Evolutionary conservation across 1,284 basidiomycete species (phyloP).

Genomic region (Heterobasidion parviporum): DNA sequence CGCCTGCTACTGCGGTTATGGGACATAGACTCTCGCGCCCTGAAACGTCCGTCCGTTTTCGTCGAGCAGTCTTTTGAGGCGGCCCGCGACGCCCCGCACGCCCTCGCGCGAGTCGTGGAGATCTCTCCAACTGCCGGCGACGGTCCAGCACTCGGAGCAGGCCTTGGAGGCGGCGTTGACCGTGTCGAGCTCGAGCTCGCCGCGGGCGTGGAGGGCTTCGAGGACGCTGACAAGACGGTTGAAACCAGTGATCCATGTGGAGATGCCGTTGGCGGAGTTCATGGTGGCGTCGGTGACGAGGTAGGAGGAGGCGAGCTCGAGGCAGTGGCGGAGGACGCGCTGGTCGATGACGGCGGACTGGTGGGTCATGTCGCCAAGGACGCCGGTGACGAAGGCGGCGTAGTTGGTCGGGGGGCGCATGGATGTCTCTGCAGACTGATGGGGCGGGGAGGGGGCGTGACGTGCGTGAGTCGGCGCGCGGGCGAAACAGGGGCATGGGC

Average conservation of each 20-base stretch:
- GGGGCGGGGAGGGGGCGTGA: too few relatives aligned
- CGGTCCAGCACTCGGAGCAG: constrained; percentile 77
- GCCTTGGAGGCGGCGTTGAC: constrained; percentile 64
- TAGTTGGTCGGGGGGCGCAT: constrained; percentile 42
- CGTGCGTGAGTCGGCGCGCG: too few relatives aligned
- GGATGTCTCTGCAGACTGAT: background rate
- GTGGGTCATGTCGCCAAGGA: constrained; percentile 43
- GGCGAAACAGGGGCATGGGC: too few relatives aligned
- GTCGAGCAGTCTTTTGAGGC: constrained; percentile 59
- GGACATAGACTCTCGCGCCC: constrained; percentile 57
- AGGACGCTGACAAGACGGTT: constrained; percentile 61
- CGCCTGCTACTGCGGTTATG: constrained; percentile 15
- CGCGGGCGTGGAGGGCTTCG: constrained; percentile 52
- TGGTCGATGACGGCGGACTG: constrained; percentile 48
- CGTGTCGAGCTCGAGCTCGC: constrained; percentile 63
- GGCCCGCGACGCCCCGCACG: constrained; percentile 49
- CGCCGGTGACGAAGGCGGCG: constrained; percentile 45
- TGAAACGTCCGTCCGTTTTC: constrained; percentile 57
- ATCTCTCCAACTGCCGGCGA: constrained; percentile 57
- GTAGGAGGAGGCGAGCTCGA: constrained; percentile 66
- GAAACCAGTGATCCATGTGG: constrained; percentile 59
- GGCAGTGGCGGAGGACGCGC: constrained; percentile 48
- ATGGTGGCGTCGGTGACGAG: constrained; percentile 65
- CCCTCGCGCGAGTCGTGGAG: constrained; percentile 51
- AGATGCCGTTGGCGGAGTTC: constrained; percentile 45